These are phyloP conservation scores for Chlamydomonas incerta DNA, from an alignment of 139 green algal species.

Conservation along the genomic window DNA sequence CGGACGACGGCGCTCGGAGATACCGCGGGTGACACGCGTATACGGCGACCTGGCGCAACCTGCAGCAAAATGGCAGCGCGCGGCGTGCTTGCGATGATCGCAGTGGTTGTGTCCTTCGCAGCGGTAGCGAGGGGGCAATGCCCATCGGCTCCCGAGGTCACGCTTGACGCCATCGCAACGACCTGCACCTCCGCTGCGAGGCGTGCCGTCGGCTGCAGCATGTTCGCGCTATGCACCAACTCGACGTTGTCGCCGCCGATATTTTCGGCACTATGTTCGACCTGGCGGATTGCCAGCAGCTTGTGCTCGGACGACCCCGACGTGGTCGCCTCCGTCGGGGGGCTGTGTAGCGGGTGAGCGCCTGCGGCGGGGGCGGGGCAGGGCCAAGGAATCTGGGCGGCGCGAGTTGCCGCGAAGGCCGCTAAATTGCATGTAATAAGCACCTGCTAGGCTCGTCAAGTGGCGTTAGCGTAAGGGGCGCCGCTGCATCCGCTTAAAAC, in stretches of 20 bases:
- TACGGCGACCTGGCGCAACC: too few species aligned
- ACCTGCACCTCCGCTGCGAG: not conserved
- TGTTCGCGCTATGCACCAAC: conserved; percentile 21
- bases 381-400: too few species aligned
- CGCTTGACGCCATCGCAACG: not conserved
- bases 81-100: too few species aligned
- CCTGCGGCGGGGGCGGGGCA: not conserved
- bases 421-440: too few species aligned
- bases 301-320: conserved; percentile 35
- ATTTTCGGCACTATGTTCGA: conserved; percentile 11
- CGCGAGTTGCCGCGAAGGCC: too few species aligned
- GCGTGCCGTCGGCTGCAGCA: conserved; percentile 26
- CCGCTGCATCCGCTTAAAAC: not conserved
- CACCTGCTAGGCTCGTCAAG: too few species aligned
- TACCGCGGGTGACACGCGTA: too few species aligned
- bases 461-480: too few species aligned
- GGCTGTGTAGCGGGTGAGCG: not conserved
- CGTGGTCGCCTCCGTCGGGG: not conserved
- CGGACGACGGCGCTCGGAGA: too few species aligned
- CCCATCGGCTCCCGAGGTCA: not conserved
- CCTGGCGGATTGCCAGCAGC: conserved; percentile 3
- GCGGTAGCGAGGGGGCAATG: not conserved
- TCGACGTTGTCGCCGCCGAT: not conserved
- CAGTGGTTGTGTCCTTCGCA: too few species aligned
- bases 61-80: too few species aligned